Base-by-base conservation (phyloP, 805 yeast species). In the Phaffomyces antillensis region DNA sequence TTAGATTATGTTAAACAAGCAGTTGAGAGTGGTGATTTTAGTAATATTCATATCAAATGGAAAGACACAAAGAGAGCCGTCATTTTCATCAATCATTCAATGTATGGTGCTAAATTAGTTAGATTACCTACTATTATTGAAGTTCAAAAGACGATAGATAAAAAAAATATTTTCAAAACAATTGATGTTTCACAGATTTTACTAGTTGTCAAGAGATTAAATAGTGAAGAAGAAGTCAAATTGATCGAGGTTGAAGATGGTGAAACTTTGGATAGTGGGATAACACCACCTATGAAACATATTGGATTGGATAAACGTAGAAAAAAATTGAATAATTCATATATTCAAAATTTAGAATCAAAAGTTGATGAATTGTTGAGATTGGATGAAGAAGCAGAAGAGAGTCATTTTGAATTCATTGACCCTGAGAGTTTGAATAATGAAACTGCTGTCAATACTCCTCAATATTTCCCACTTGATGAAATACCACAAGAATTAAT, bases 71-170 rank as follows among this genome's bases (percentile, higher is more conserved):
- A 82, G 37, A 78, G 87, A 48, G 97, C 97, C 0, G 73, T 87
- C 18, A 78, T 91, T 3, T 73, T 75, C 20, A 74, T 93, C n/a
- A 76, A 79, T 48, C 83, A 79, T 37, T 73, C 77, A 13, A 62
- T 80, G 49, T 91, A 86, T 61, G 88, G 86, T 7, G 96, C 95
- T 0, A 80, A 87, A 50, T 66, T 93, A 32, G 78, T 93, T n/a
- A 91, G 90, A 55, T 67, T 93, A 50, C 99, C 99, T 0, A 86
- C 96, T 0, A 65, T 90, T 5, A 76, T 86, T 10, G 99, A 93
- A 61, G 78, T 86, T 7, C 87, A 83, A 61, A 93, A 93, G 64
- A 81, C 96, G 6, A 77, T 90, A 23, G 99, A 93, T 61, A 77
- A 79, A 56, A 91, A 91, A 61, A 93, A 88, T 59, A 76, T 93